Evolutionary conservation across 768 basidiomycete species (phyloP), one percentile per base, ranked within the genome.

Genomic region (Russula foetens): DNA sequence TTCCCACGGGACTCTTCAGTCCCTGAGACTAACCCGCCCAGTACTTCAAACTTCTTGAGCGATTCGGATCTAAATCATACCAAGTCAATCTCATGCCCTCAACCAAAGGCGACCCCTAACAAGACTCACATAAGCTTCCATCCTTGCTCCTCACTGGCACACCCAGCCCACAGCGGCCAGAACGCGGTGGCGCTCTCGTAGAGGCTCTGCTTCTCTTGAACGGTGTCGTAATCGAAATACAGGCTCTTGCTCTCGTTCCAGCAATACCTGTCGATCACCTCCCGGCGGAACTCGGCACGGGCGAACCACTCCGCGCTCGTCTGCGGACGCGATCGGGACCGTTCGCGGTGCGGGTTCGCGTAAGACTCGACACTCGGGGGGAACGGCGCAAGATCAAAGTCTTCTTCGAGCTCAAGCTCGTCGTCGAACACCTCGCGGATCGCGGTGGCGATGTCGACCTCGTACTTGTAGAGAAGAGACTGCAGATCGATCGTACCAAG

Each of bases 81-180:
- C 41, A 62, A 46, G 35, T 31, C 60, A 54, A 50, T 44, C 56
- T 33, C 17, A n/a, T n/a, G n/a, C 48, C 35, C 9, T 35, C 35
- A 12, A 35, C 9, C 6, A 35, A 35, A 12, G 9, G 35, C 35
- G n/a, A 44, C 24, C n/a, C 3, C 44, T 24, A 31, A 39, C 53
- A 56, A 28, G 17, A 84, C 91, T 63, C 77, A 94, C 91, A 98
- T 87, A 66, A 99, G 83, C 72, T 87, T 84, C 84, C 91, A 87
- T 57, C 89, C 88, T 73, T 99, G 96, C 66, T 94, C 88, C 67
- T 98, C 96, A 63, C 92, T 95, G 43, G 95, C 94, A 72, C 92
- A 96, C 14, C 96, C 96, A 15, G 93, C 93, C 96, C 96, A 99
- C 38, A 99, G 79, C 39, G 92, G 83, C 94, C 95, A 99, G 73